Percentiles rank a stretch among this genome's conserved stretches.
phyloP scores from a whole-genome alignment of 169 alveolate species.

The Eimeria praecox region DNA sequence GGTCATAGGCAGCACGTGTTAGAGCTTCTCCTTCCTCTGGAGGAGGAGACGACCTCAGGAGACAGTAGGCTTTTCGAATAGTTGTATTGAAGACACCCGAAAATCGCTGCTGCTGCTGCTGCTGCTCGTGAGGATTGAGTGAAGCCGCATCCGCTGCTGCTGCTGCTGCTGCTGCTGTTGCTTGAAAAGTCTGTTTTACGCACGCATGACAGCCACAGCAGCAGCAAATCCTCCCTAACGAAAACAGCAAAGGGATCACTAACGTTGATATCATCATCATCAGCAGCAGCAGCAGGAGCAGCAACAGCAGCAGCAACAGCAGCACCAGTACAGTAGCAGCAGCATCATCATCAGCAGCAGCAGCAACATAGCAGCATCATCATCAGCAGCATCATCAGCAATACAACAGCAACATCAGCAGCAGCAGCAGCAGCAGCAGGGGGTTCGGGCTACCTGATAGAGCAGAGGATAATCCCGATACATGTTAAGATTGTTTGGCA shows the following conservation, averaged over 20 bases:
- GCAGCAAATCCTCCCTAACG: background rate
- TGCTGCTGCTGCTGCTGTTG: conserved; percentile 49
- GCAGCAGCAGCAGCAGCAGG: conserved; percentile 41
- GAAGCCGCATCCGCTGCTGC: background rate
- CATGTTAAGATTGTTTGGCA: background rate
- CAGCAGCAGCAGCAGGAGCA: conserved; percentile 4
- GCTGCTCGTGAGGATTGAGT: background rate
- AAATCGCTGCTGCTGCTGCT: conserved; percentile 51
- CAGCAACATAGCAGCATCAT: conserved; percentile 30
- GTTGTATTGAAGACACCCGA: background rate
- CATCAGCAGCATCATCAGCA: background rate
- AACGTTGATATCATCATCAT: background rate
- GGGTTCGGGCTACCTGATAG: background rate
- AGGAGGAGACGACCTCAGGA: background rate
- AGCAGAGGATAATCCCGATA: background rate
- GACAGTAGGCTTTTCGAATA: background rate
- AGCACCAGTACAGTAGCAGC: conserved; percentile 19
- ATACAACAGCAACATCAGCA: background rate
- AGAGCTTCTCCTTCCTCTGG: background rate
- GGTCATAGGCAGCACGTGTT: background rate
- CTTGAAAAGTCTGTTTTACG: background rate
- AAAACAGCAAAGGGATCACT: background rate
- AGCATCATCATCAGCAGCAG: conserved; percentile 1
- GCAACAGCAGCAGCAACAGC: conserved; percentile 7
- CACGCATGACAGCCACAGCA: background rate